Evolutionary conservation across 495 filamentous ascomycete genomes (phyloP).

Genomic region (Penicillium herquei): DNA sequence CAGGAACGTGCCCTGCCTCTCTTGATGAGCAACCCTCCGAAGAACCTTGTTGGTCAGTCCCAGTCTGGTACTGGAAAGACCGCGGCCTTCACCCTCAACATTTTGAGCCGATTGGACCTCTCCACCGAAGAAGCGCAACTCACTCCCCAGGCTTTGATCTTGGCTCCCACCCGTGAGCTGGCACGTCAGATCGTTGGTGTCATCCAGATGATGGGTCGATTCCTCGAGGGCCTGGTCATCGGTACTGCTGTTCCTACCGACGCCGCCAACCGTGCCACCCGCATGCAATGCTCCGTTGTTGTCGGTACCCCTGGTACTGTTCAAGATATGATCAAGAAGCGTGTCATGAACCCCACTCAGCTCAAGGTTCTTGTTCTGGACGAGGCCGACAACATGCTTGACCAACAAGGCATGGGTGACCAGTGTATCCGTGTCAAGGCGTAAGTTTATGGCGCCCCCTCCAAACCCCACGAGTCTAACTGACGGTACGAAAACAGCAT

Average conservation of each 20-base stretch:
- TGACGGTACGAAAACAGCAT: conserved; percentile 44
- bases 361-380: conserved; percentile 83
- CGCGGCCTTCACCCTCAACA: conserved; percentile 90
- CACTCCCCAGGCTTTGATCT: conserved; percentile 79
- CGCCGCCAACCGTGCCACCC: conserved; percentile 55
- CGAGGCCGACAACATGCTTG: conserved; percentile 95
- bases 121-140: conserved; percentile 44
- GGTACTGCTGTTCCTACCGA: conserved; percentile 79
- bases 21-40: conserved; percentile 75
- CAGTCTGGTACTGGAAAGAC: conserved; percentile 99
- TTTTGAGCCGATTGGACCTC: conserved; percentile 80
- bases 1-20: conserved; percentile 91
- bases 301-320: conserved; percentile 95
- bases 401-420: conserved; percentile 90
- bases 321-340: conserved; percentile 75
- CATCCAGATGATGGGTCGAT: conserved; percentile 74
- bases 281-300: conserved; percentile 69
- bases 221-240: conserved; percentile 67
- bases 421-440: conserved; percentile 86
- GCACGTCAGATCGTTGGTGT: conserved; percentile 92
- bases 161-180: conserved; percentile 92
- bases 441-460: conserved; percentile 47
- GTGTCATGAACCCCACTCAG: conserved; percentile 60
- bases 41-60: conserved; percentile 94
- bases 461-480: neutral